Conservation (phyloP, 2,329 filamentous ascomycete genomes). For the Drechslera avenae region DNA sequence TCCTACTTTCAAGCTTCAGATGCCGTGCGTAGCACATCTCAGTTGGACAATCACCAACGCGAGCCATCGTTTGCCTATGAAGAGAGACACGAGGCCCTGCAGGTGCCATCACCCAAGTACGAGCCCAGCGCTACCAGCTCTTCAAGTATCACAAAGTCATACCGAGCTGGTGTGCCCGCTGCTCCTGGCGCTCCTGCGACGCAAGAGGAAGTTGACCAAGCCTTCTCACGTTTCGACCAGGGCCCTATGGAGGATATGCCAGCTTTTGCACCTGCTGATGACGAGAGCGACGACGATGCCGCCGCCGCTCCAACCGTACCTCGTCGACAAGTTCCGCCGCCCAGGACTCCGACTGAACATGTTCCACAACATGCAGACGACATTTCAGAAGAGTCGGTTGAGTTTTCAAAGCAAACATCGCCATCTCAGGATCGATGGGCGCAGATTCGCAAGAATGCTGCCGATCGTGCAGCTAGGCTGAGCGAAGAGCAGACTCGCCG, state of each 20-base stretch:
- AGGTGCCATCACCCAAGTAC: conserved; percentile 28
- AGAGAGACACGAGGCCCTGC: conserved; percentile 29
- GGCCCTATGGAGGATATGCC: conserved; percentile 87
- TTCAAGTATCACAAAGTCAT: conserved; percentile 22
- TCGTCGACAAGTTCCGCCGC: conserved; percentile 27
- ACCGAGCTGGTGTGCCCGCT: conserved; percentile 55
- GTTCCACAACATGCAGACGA: conserved; percentile 35
- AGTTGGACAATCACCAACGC: conserved; percentile 31
- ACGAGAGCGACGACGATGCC: conserved; percentile 42
- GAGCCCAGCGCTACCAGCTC: conserved; percentile 35
- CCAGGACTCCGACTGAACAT: conserved; percentile 26
- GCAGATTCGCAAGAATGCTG: conserved; percentile 92
- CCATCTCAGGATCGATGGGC: conserved; percentile 81
- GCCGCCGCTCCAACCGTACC: conserved; percentile 29
- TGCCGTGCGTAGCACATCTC: conserved; percentile 32
- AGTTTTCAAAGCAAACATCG: conserved; percentile 45
- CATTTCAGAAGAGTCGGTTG: conserved; percentile 51
- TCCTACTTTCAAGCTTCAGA: conserved; percentile 26
- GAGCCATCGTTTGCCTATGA: conserved; percentile 32
- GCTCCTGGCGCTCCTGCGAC: conserved; percentile 67
- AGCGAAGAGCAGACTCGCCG: conserved; percentile 68
- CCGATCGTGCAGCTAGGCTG: conserved; percentile 72
- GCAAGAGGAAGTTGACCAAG: conserved; percentile 62
- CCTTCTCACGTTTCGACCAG: conserved; percentile 79
- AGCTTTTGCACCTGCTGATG: conserved; percentile 69